These are phyloP conservation scores for Diaporthe sp. DNA, from an alignment of 2,329 filamentous ascomycete genomes.

Conservation along the genomic window DNA sequence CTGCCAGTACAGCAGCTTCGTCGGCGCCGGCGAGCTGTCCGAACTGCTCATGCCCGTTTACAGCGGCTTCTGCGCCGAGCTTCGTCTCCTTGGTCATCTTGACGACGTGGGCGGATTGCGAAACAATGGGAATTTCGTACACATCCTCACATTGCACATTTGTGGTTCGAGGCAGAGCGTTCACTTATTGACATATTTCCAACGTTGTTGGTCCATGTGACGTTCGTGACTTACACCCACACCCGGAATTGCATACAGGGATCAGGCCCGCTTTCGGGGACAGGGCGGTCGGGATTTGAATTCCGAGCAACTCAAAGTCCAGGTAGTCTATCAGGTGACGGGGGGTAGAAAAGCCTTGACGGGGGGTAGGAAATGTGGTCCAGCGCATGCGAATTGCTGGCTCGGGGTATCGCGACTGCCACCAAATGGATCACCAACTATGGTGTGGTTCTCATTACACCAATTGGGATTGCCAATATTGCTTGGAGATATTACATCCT, in stretches of 20 bases:
- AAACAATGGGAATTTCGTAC: too few species aligned
- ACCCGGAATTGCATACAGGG: background rate
- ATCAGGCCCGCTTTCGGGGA: background rate
- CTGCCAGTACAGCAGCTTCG: constrained; percentile 32
- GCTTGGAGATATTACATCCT: constrained; percentile 62
- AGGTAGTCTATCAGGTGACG: too few species aligned
- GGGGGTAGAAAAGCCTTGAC: too few species aligned
- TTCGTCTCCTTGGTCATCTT: background rate
- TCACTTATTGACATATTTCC: background rate
- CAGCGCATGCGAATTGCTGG: constrained; percentile 26
- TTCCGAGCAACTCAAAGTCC: background rate
- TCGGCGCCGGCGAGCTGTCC: background rate
- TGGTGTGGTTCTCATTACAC: constrained; percentile 57
- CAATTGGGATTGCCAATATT: constrained; percentile 63
- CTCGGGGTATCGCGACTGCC: constrained; percentile 5
- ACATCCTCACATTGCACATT: fast-evolving
- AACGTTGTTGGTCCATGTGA: background rate
- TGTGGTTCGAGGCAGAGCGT: background rate
- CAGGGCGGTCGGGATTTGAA: background rate
- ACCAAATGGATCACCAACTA: constrained; percentile 23
- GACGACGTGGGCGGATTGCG: background rate
- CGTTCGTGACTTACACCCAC: background rate
- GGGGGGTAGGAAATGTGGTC: too few species aligned
- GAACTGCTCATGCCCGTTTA: background rate
- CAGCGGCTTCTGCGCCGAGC: background rate